Base-by-base conservation (phyloP, 2,329 filamentous ascomycete species). In the Clonostachys solani region DNA sequence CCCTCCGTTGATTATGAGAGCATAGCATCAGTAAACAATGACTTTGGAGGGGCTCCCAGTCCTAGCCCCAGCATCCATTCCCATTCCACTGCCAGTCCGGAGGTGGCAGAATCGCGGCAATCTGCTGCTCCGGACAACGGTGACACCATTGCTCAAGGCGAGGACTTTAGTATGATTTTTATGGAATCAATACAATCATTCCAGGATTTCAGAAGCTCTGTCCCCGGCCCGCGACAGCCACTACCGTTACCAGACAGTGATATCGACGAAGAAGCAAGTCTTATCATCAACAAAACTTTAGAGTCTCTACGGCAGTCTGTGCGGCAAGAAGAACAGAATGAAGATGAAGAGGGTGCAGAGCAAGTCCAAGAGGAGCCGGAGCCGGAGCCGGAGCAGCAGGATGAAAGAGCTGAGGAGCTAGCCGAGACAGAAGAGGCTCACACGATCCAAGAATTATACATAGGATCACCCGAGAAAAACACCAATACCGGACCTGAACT, bases 151-250 rank as follows among this genome's bases (percentile, higher is more conserved):
- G 67, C 68, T 5, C 68, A 75, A n/a, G 71, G 66, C 15, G 78
- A 81, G 50, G 74, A 76, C 37, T 81, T 81, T 51, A 81, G 77
- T 56, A 81, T 81, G 76, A 81, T 81, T 47, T 76, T 77, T 33
- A 70, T 80, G 50, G 71, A 78, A 42, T 78, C 76, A 3, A 64
- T 82, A 16, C 75, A 73, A 3, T 78, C 76, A 0, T 72, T 73
- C 35, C 68, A 63, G 2, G 68, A 67, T 35, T 62, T 70, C 47
- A 59, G 60, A 40, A 62, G 58, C 48, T 62, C 61, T 16, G 54
- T 61, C 10, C 60, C 64, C 19, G 47, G 33, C 17, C 18, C 35
- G n/a, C 47, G 40, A 33, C 33, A 44, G 19, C 36, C 36, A n/a
- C 36, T 18, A 18, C 36, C 36, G 8, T 29, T 43, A 23, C 42